Evolutionary conservation across 176 grass and related monocot species (phyloP), one percentile per base, ranked within the genome.

Genomic region (bread wheat (Triticum aestivum)): DNA sequence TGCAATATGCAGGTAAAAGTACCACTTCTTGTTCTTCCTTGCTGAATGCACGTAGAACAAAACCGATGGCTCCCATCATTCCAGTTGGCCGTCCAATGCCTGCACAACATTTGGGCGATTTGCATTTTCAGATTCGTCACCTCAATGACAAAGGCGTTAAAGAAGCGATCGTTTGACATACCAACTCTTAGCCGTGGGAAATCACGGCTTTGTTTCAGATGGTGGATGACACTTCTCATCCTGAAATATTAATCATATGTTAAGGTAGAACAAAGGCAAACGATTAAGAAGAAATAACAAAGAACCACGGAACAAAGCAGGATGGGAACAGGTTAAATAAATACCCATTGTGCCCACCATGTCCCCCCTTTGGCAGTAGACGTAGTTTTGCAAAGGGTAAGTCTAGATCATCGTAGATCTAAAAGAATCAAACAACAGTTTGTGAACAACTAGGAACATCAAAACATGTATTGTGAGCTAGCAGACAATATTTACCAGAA

Each of bases 321-420:
- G 14, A 80, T 61, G 56, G 11, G n/a, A 66, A 65, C 56, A 41
- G 45, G 65, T 71, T 66, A 33, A 69, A 41, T 73, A 62, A 84
- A 23, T 93, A 98, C 95, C 95, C 93, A 68, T 98, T 93, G 64
- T 98, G 95, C 4, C 95, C 95, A 54, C 95, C 95, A 84, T 98
- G 95, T 38, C 95, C 95, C 61, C 93, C 93, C 84, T 98, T 98
- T 81, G 95, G 91, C 42, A 98, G 83, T 85, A 98, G 81, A 15
- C 93, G 91, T 73, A 98, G 73, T 88, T 98, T 98, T 12, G 91
- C 93, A 84, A 95, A 98, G 78, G 95, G 91, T 69, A 98, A 77
- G 69, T 98, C 95, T 47, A 95, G 90, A 80, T 98, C 95, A 84
- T 98, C 93, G 14, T 98, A 95, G 67, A 95, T 98, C 95, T 95